phyloP scores from a whole-genome alignment of 148 eudicot genomes.

The Spergularia marina region DNA sequence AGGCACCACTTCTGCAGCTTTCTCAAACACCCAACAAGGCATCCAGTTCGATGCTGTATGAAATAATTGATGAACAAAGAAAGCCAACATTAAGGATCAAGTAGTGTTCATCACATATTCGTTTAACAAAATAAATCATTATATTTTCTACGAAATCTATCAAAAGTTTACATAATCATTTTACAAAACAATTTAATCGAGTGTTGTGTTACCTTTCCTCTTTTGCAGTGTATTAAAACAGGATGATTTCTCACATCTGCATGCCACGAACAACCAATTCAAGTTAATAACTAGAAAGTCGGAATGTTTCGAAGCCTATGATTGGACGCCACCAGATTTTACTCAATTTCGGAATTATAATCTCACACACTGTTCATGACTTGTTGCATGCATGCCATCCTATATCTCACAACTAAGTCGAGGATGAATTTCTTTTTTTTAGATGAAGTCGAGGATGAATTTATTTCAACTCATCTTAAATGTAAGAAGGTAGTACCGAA shows the following conservation, averaged over 20 bases:
- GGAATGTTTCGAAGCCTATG: neutral
- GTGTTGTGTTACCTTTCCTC: slow-evolving; percentile 69
- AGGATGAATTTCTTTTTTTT: too few species aligned
- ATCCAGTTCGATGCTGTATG: slow-evolving; percentile 57
- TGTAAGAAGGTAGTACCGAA: too few species aligned
- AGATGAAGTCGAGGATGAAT: too few species aligned
- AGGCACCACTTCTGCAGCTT: slow-evolving; percentile 83
- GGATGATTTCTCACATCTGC: slow-evolving; percentile 83
- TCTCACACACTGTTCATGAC: too few species aligned
- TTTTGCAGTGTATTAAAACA: slow-evolving; percentile 81
- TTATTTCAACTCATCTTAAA: too few species aligned
- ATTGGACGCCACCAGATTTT: too few species aligned
- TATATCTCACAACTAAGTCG: too few species aligned
- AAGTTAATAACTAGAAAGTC: neutral
- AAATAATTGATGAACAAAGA: neutral
- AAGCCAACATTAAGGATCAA: neutral
- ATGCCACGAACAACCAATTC: slow-evolving; percentile 1
- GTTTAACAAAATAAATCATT: too few species aligned
- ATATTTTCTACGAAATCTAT: neutral
- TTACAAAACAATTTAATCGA: neutral
- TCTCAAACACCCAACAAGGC: slow-evolving; percentile 82
- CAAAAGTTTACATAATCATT: neutral
- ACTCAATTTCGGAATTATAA: too few species aligned
- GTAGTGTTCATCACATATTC: too few species aligned
- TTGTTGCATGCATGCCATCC: too few species aligned